These are phyloP conservation scores for Dactylonectria estremocensis DNA, from an alignment of 2,329 filamentous ascomycete species.

Conservation along the genomic window DNA sequence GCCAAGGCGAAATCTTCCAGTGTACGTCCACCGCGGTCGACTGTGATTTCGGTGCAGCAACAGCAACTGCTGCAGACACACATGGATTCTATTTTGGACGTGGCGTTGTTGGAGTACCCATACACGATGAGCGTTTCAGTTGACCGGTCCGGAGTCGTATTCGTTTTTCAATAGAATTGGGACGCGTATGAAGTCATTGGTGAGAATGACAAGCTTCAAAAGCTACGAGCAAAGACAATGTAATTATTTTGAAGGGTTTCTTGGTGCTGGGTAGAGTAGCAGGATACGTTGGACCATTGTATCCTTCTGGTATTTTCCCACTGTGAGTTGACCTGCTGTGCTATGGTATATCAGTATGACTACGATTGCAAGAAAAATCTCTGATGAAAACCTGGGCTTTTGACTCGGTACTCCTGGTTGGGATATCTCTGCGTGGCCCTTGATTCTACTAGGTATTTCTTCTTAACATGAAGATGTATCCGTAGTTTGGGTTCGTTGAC, in stretches of 20 bases:
- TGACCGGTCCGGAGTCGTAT: conserved; percentile 90
- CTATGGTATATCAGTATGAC: too few relatives aligned
- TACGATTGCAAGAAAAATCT: too few relatives aligned
- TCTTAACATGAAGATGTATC: neutral
- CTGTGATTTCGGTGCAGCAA: conserved; percentile 90
- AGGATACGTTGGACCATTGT: conserved; percentile 1
- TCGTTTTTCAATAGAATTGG: conserved; percentile 76
- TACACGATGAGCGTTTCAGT: conserved; percentile 95
- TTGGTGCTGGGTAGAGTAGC: conserved; percentile 28
- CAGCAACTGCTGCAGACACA: conserved; percentile 89
- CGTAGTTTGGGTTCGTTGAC: neutral
- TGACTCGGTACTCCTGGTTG: too few relatives aligned
- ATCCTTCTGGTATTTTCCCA: neutral
- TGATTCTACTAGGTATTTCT: neutral
- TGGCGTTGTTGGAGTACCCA: conserved; percentile 88
- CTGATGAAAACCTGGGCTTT: too few relatives aligned
- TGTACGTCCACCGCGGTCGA: conserved; percentile 76
- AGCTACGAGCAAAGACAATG: conserved; percentile 29
- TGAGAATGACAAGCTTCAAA: conserved; percentile 23
- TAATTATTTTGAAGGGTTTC: conserved; percentile 25
- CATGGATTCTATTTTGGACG: conserved; percentile 88
- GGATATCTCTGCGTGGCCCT: too few relatives aligned
- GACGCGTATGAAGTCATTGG: conserved; percentile 13
- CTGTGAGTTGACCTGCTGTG: neutral
- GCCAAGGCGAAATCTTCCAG: conserved; percentile 50